Evolutionary conservation across 2,329 filamentous ascomycete species (phyloP).

Genomic region (Ilyonectria robusta): DNA sequence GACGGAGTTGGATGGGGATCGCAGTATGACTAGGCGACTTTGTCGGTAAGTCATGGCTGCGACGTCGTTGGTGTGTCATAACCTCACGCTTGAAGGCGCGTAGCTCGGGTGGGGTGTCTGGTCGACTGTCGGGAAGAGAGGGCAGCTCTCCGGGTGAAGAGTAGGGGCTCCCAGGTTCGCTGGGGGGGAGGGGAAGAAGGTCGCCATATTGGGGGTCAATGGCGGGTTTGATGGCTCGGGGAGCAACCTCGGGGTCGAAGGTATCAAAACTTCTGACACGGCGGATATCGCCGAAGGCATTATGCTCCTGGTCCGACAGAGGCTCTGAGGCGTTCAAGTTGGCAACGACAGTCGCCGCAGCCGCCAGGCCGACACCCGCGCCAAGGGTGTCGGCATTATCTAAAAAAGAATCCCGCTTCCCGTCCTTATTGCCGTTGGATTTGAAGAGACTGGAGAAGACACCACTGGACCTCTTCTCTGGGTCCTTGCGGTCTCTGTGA

Average conservation of each 20-base stretch:
- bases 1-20: conserved; percentile 69
- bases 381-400: conserved; percentile 79
- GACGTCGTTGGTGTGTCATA: conserved; percentile 62
- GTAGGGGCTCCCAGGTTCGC: conserved; percentile 66
- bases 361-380: conserved; percentile 76
- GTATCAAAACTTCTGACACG: conserved; percentile 51
- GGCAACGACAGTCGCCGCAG: conserved; percentile 61
- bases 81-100: conserved; percentile 58
- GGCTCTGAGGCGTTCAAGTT: conserved; percentile 63
- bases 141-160: conserved; percentile 60
- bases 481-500: conserved; percentile 47
- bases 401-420: conserved; percentile 75
- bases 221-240: conserved; percentile 72
- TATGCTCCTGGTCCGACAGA: conserved; percentile 56
- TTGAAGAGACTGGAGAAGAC: conserved; percentile 67
- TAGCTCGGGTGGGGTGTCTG: conserved; percentile 68
- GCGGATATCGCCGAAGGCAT: conserved; percentile 43
- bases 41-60: conserved; percentile 63
- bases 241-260: conserved; percentile 71
- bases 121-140: conserved; percentile 71
- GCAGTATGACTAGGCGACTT: conserved; percentile 71
- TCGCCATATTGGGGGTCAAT: conserved; percentile 78
- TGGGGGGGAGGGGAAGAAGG: conserved; percentile 74
- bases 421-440: conserved; percentile 57
- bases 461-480: conserved; percentile 58